Evolutionary conservation across 805 yeast genomes (phyloP), one percentile per base, ranked within the genome.

Genomic region (Priceomyces medius): DNA sequence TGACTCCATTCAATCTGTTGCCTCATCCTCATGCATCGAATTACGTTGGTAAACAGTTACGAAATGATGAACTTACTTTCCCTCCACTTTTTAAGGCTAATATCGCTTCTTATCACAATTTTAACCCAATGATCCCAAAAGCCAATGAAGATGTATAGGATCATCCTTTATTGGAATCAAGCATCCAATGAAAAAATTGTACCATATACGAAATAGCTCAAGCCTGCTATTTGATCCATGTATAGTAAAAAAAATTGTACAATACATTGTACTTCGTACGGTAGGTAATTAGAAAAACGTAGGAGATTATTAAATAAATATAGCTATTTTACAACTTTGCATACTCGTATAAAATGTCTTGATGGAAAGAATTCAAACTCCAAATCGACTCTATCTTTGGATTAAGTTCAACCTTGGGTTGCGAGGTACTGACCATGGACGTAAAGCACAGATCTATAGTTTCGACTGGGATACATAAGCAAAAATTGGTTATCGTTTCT

Each of bases 401-500:
- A 35, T 48, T 53, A 12, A 59, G 35, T 7, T 21, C 27, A 4
- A 32, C 31, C 5, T 27, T 28, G 9, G 28, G 19, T 12, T 2
- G n/a, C 10, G 40, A 17, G 16, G 37, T 36, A 7, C 27, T 14
- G 7, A 21, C 13, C 4, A 37, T 41, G 8, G 36, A 32, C 9
- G 38, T 19, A 39, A 44, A 63, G 41, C 66, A 55, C 31, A 49
- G 49, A 26, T 54, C 41, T 3, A 68, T 53, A 3, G 66, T 43
- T 36, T 65, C 64, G 2, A 61, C 47, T 0, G 74, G 74, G 13
- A 68, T 40, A 20, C 63, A 47, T 20, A 68, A 56, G 2, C 66
- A 56, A 24, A 66, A 53, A 44, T 49, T 56, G 2, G 68, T 41
- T 2, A 65, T 37, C 38, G 64, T 68, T 37, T 67, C 73, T 20